Percentiles rank a stretch among this genome's conserved stretches.
phyloP scores from a whole-genome alignment of 345 rosid genomes.

The Populus deltoides region DNA sequence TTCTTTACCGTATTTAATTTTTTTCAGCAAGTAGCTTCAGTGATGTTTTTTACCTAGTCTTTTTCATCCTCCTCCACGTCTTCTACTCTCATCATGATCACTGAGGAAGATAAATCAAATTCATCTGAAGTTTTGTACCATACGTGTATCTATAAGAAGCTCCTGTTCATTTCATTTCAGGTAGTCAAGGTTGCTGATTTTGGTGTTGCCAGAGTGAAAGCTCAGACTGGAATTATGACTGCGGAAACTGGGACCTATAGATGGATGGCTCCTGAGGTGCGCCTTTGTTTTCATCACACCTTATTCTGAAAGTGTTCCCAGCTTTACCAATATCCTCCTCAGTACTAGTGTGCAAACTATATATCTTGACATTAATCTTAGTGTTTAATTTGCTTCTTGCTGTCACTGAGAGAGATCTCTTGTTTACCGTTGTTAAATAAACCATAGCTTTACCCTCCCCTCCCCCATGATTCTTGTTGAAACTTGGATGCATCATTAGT shows the following conservation, averaged over 20 bases:
- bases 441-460: neutral
- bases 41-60: neutral
- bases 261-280: conserved; percentile 99
- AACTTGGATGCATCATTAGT: neutral
- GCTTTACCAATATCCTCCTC: neutral
- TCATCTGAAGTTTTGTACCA: neutral
- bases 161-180: conserved; percentile 33
- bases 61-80: neutral
- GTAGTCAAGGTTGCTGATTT: conserved; percentile 98
- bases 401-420: neutral
- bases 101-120: neutral
- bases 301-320: neutral
- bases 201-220: conserved; percentile 93
- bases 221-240: conserved; percentile 96
- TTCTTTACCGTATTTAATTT: neutral
- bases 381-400: neutral
- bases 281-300: neutral
- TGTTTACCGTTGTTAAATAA: neutral
- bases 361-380: neutral
- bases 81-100: neutral
- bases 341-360: neutral
- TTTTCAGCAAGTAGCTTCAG: neutral
- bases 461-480: neutral
- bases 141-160: neutral
- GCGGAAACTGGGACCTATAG: conserved; percentile 99